Evolutionary conservation across 2,329 filamentous ascomycete genomes (phyloP).

Genomic region (Camptophora hylomeconis): DNA sequence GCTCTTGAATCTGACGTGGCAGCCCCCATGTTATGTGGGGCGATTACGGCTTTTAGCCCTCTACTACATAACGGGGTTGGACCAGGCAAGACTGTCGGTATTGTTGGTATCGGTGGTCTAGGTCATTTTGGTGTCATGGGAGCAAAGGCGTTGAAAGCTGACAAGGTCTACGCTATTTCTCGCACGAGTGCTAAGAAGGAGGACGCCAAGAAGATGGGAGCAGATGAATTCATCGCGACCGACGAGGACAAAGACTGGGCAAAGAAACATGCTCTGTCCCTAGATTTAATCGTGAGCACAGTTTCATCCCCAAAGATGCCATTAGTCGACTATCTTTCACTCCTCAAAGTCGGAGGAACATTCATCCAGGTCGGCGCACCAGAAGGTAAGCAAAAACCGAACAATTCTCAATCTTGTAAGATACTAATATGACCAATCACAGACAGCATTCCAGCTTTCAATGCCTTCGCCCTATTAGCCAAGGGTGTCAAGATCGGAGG

Average conservation of each 20-base stretch:
- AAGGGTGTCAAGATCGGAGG: conserved; percentile 45
- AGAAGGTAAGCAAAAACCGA: no score
- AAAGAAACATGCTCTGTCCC: conserved; percentile 33
- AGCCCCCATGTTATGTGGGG: conserved; percentile 64
- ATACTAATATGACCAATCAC: no score
- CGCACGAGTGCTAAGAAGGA: conserved; percentile 36
- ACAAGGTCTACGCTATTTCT: conserved; percentile 46
- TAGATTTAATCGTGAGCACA: conserved; percentile 46
- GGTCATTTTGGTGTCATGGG: conserved; percentile 27
- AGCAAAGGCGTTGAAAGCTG: conserved; percentile 55
- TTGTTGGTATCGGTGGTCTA: conserved; percentile 14
- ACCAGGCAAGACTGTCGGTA: conserved; percentile 6
- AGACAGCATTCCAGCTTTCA: conserved; percentile 41
- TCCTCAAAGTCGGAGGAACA: conserved; percentile 46
- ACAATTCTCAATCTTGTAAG: no score
- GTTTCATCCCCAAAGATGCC: conserved; percentile 51
- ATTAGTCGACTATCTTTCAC: conserved; percentile 44
- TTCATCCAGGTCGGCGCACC: conserved; percentile 58
- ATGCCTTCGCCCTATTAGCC: conserved; percentile 44
- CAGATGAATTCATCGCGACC: conserved; percentile 44
- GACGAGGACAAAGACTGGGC: conserved; percentile 43
- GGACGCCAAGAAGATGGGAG: conserved; percentile 42
- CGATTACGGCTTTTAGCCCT: conserved; percentile 60
- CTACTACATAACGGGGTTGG: conserved; percentile 54
- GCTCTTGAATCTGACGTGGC: conserved; percentile 34